Evolutionary conservation across 345 rosid genomes (phyloP).

Genomic region (Eucalyptus regnans): DNA sequence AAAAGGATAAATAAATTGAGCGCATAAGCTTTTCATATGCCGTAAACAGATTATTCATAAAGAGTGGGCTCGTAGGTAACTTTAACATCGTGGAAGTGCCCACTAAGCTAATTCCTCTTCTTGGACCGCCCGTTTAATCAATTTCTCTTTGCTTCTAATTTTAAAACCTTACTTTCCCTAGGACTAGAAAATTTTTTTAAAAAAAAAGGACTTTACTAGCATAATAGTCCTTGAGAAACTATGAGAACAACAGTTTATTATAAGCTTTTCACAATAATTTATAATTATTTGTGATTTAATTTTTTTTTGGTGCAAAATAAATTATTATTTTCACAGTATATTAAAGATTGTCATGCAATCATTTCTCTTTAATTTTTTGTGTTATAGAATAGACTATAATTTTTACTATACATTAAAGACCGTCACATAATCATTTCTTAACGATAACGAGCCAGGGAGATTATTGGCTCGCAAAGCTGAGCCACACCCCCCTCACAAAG

Average conservation of each 20-base stretch:
- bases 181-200: too few relatives aligned
- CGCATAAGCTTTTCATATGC: background rate
- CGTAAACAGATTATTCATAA: background rate
- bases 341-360: fast-evolving
- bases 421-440: fast-evolving
- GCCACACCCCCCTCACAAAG: background rate
- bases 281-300: fast-evolving
- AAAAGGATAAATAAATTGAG: background rate
- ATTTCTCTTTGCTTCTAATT: background rate
- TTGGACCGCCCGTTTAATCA: background rate
- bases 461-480: background rate
- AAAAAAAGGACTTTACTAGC: fast-evolving
- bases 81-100: background rate
- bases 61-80: background rate
- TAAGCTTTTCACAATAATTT: fast-evolving
- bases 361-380: too few relatives aligned
- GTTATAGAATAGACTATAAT: fast-evolving
- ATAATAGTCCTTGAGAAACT: fast-evolving
- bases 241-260: fast-evolving
- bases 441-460: fast-evolving
- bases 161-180: background rate
- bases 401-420: fast-evolving
- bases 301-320: fast-evolving
- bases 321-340: too few relatives aligned
- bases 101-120: background rate